A percentile compares a stretch with the other conserved stretches of the same genome.
phyloP scores from a whole-genome alignment of 176 grass and related monocot genomes.

The bread wheat (Triticum aestivum) region DNA sequence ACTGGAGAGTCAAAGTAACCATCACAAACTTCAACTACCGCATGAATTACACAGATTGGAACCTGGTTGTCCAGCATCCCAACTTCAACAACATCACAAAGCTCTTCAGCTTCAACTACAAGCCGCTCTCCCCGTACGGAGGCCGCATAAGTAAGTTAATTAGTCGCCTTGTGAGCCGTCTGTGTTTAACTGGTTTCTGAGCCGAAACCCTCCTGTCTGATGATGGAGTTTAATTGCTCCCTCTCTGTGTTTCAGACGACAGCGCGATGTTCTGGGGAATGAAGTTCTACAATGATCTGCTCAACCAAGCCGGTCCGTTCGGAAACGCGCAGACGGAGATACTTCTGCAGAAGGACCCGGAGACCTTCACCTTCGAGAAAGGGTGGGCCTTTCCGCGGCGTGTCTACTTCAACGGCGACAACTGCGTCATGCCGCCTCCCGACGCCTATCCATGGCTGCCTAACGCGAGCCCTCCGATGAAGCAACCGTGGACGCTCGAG shows the following conservation, averaged over 20 bases:
- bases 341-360: slow-evolving; percentile 64
- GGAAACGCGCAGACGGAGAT: slow-evolving; percentile 82
- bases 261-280: slow-evolving; percentile 93
- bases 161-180: neutral
- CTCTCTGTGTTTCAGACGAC: slow-evolving; percentile 50
- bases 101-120: slow-evolving; percentile 91
- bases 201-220: neutral
- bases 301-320: slow-evolving; percentile 65
- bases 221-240: slow-evolving; percentile 11
- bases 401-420: slow-evolving; percentile 88
- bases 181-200: neutral
- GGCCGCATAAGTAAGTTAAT: slow-evolving; percentile 70
- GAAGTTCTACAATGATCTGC: slow-evolving; percentile 91
- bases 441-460: slow-evolving; percentile 84
- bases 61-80: slow-evolving; percentile 76
- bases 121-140: slow-evolving; percentile 75
- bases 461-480: slow-evolving; percentile 57
- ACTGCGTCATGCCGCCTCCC: slow-evolving; percentile 80
- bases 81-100: slow-evolving; percentile 83
- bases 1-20: slow-evolving; percentile 88
- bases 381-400: slow-evolving; percentile 82
- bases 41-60: slow-evolving; percentile 94
- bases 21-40: slow-evolving; percentile 93
- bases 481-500: slow-evolving; percentile 44
- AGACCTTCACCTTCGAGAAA: slow-evolving; percentile 65